Percentiles rank a stretch among this genome's conserved stretches.
Evolutionary conservation across 257 asterid genomes (phyloP).

Genomic region (Hygrophila difformis): DNA sequence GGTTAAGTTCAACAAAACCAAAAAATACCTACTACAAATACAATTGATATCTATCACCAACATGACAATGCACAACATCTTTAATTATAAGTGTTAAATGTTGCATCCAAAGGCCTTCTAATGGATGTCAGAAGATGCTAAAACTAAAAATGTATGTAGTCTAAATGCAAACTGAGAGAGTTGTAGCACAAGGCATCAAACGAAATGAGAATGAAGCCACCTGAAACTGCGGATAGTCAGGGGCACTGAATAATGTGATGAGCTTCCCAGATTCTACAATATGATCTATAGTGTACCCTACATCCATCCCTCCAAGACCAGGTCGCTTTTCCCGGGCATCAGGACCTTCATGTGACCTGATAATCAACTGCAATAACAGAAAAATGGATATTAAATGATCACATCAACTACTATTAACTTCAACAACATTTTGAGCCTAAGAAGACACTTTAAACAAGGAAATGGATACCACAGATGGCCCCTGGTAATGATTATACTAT

Average conservation of each 20-base stretch:
- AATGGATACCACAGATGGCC: constrained; percentile 9
- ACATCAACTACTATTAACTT: constrained; percentile 18
- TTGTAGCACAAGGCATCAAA: constrained; percentile 5
- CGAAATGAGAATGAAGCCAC: constrained; percentile 28
- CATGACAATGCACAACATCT: background rate
- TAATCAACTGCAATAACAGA: constrained; percentile 54
- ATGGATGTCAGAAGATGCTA: background rate
- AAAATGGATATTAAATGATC: constrained; percentile 18
- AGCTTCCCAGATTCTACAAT: constrained; percentile 78
- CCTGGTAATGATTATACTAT: no score
- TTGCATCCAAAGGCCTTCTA: background rate
- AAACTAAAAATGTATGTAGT: background rate
- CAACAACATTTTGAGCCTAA: constrained; percentile 2
- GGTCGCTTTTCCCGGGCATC: constrained; percentile 93
- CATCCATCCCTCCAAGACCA: constrained; percentile 70
- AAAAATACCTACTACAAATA: background rate
- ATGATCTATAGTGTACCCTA: constrained; percentile 87
- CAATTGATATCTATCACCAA: background rate
- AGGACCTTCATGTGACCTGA: constrained; percentile 99
- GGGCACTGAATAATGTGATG: constrained; percentile 92
- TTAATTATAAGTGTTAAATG: constrained; percentile 1
- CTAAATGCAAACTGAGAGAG: background rate
- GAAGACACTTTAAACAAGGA: background rate
- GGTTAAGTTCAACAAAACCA: background rate
- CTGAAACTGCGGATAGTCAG: constrained; percentile 98